phyloP scores from a whole-genome alignment of 306 rosid genomes.

The Corylus avellana region DNA sequence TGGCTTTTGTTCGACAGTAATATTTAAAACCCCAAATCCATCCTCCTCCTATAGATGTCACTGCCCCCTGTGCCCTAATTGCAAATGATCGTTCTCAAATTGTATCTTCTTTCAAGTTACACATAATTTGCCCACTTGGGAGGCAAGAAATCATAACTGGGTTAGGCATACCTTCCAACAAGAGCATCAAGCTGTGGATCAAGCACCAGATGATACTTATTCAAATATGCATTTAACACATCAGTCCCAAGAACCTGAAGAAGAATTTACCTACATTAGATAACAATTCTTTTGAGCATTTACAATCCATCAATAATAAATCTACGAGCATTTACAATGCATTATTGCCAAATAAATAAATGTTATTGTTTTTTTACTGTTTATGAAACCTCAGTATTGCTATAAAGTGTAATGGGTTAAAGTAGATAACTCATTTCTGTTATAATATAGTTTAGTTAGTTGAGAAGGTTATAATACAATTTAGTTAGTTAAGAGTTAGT shows the following conservation, averaged over 20 bases:
- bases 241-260: conserved; percentile 82
- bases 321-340: not conserved
- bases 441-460: no score
- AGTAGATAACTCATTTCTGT: no score
- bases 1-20: not conserved
- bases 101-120: not conserved
- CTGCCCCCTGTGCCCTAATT: not conserved
- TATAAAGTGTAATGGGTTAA: no score
- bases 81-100: not conserved
- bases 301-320: not conserved
- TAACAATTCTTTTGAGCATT: not conserved
- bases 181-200: conserved; percentile 86
- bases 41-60: not conserved
- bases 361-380: not conserved
- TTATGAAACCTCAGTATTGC: not conserved
- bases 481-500: no score
- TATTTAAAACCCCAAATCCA: not conserved
- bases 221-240: conserved; percentile 73
- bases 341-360: not conserved
- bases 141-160: conserved; percentile 1
- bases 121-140: conserved; percentile 15
- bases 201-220: conserved; percentile 72
- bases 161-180: conserved; percentile 66
- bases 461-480: no score
- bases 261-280: not conserved